These are phyloP conservation scores for Verticillium tricorpus DNA, from an alignment of 2,329 filamentous ascomycete genomes.

Conservation along the genomic window DNA sequence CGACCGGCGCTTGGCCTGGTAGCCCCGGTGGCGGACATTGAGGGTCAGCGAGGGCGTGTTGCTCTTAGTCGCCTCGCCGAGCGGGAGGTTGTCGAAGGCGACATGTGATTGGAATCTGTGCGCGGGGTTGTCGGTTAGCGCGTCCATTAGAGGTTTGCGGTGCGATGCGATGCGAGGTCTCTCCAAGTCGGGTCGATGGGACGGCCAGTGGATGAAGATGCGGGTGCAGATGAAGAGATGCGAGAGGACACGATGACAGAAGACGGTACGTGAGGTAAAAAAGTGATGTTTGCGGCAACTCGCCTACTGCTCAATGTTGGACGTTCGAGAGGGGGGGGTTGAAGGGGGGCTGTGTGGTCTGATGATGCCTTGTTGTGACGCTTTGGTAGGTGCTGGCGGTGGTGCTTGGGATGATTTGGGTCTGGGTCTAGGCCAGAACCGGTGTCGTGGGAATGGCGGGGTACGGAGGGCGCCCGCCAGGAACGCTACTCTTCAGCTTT, in stretches of 20 bases:
- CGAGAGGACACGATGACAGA: not conserved
- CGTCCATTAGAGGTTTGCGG: constrained; percentile 26
- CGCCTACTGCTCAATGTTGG: not conserved
- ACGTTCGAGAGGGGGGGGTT: not conserved
- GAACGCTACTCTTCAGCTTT: not conserved
- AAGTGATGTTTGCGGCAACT: not conserved
- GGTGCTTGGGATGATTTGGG: not conserved
- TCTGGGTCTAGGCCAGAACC: not conserved
- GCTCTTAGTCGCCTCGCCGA: constrained; percentile 54
- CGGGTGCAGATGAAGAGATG: not conserved
- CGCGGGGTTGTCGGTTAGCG: constrained; percentile 31
- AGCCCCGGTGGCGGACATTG: constrained; percentile 81
- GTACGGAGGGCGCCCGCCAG: not conserved
- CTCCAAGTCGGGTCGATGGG: not conserved
- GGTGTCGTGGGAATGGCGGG: not conserved
- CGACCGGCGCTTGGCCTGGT: constrained; percentile 73
- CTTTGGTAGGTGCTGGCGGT: no score
- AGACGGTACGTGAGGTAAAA: not conserved
- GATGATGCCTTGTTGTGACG: constrained; percentile 1
- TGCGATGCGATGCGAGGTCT: not conserved
- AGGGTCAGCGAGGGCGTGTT: constrained; percentile 70
- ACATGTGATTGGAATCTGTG: constrained; percentile 55
- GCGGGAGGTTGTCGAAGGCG: constrained; percentile 55
- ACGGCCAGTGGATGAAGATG: not conserved
- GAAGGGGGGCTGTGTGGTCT: constrained; percentile 2